Evolutionary conservation across 2,329 filamentous ascomycete species (phyloP), one percentile per base, ranked within the genome.

Genomic region (Hawksworthiomyces lignivorus): DNA sequence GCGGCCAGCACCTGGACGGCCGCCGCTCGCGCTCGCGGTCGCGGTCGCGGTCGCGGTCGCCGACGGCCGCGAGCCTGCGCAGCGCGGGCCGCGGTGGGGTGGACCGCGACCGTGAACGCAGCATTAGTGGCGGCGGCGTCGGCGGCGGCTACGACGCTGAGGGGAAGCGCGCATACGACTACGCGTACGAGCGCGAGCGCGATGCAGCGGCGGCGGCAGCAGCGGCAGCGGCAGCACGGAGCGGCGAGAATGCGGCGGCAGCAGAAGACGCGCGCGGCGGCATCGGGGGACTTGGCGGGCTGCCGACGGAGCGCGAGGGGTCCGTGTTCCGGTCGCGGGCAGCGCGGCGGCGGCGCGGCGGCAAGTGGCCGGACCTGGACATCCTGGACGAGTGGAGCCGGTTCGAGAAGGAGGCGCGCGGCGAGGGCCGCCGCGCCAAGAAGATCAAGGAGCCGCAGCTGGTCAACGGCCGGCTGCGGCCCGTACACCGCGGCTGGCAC

Each of bases 371-470:
- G 1, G 88, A 97, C 58, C 67, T 97, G 14, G 69, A 77, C 1
- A 77, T 86, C 5, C 67, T 98, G 10, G 87, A 96, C 45, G 86
- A 94, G 49, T 98, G 89, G 89, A 87, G 83, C 48, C 76, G 76
- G 4, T 80, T 90, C 51, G 92, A 98, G 61, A 95, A 94, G 61
- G 88, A 95, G 57, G 82, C 82, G 44, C 77, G 86, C 39, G 90
- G 77, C 40, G 87, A 92, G 44, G 86, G 85, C 41, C 77, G 87
- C 30, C 80, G 88, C 4, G 83, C 84, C 35, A 95, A 95, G 66
- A 92, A 84, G 60, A 90, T 97, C 50, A 94, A 84, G 6, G 92
- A 98, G 58, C 92, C 92, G 9, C 81, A 96, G 55, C 77, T 97
- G 52, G 82, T 98, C 45, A 90, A 90, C 46, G 92, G 92, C 1